phyloP scores from a whole-genome alignment of 495 filamentous ascomycete genomes.

The Acidiella bohemica region DNA sequence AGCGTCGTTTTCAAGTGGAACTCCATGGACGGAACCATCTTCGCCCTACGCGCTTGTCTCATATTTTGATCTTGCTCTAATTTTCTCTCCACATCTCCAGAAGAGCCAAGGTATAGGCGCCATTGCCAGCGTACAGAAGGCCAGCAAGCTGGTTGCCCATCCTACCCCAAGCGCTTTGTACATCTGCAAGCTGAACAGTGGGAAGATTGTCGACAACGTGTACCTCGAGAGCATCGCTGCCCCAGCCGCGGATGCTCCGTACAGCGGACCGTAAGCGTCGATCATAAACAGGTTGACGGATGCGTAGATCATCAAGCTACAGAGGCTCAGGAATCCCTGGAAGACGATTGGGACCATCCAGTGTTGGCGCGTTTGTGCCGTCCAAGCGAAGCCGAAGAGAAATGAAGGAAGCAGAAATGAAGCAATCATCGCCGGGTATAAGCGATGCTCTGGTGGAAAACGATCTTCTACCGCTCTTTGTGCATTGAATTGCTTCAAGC shows the following conservation, averaged over 20 bases:
- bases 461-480: conserved; percentile 6
- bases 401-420: conserved; percentile 17
- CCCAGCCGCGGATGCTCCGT: conserved; percentile 45
- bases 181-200: conserved; percentile 40
- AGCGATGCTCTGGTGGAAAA: conserved; percentile 21
- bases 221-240: conserved; percentile 55
- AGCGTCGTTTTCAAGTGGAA: too few species aligned
- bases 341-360: conserved; percentile 43
- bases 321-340: conserved; percentile 24
- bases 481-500: conserved; percentile 8
- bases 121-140: conserved; percentile 32
- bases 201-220: conserved; percentile 48
- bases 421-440: conserved; percentile 17
- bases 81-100: conserved; percentile 24
- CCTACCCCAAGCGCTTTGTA: conserved; percentile 24
- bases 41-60: conserved; percentile 17
- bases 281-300: conserved; percentile 35
- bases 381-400: conserved; percentile 39
- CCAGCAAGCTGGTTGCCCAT: conserved; percentile 35
- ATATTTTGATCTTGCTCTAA: conserved; percentile 24
- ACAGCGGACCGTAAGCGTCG: conserved; percentile 45
- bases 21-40: too few species aligned
- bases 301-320: conserved; percentile 14
- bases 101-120: conserved; percentile 35
- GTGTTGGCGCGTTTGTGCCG: conserved; percentile 29